These are phyloP conservation scores for Fallopia convolvulus DNA, from an alignment of 148 eudicot genomes.

Conservation along the genomic window DNA sequence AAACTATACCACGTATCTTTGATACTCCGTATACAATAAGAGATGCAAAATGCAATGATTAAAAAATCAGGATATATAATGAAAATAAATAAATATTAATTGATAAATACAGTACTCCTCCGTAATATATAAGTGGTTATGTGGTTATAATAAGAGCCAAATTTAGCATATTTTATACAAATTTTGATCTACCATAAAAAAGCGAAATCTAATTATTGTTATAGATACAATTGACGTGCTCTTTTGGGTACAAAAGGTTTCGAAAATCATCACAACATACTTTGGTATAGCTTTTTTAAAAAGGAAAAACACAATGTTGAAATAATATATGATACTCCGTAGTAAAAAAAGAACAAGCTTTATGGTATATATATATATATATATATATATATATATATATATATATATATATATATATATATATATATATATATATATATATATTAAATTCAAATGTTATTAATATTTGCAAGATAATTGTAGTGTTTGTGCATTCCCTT, in stretches of 20 bases:
- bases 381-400: too few species aligned
- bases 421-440: too few species aligned
- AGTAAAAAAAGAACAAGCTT: neutral
- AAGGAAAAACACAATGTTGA: neutral
- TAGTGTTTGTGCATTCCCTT: neutral
- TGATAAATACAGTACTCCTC: too few species aligned
- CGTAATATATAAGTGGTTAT: too few species aligned
- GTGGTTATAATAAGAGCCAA: neutral
- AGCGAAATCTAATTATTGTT: neutral
- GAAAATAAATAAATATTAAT: too few species aligned
- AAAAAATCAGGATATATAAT: too few species aligned
- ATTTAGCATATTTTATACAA: neutral
- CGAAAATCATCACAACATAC: neutral
- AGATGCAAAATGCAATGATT: neutral
- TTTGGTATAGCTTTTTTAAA: neutral
- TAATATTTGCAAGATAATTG: neutral
- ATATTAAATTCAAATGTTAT: too few species aligned
- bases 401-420: too few species aligned
- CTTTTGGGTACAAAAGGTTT: neutral
- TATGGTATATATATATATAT: too few species aligned
- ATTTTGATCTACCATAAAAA: neutral
- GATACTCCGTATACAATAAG: neutral
- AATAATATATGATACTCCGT: too few species aligned
- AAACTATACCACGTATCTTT: neutral
- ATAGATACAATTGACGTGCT: neutral